A percentile compares a stretch with the other conserved stretches of the same genome.
Conservation (phyloP, 108 stramenopile species). For the Cyclotella sp. region DNA sequence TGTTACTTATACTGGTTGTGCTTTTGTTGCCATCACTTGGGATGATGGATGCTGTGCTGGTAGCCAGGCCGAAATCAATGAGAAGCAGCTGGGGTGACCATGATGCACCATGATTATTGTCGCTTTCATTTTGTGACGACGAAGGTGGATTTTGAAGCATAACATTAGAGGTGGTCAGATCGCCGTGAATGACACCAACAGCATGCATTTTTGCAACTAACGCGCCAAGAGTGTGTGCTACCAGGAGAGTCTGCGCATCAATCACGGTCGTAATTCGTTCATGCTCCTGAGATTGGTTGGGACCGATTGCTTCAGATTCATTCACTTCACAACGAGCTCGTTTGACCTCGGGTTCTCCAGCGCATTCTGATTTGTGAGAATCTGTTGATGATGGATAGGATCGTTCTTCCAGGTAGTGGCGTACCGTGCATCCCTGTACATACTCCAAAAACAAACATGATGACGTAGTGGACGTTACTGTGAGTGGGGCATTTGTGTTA, state of each 20-base stretch:
- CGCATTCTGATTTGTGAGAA: not conserved
- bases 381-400: conserved; percentile 16
- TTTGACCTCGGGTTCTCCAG: conserved; percentile 11
- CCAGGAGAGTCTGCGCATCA: conserved; percentile 36
- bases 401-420: conserved; percentile 53
- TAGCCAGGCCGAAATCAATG: conserved; percentile 95
- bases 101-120: conserved; percentile 11
- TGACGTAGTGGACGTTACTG: conserved; percentile 17
- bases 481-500: not conserved
- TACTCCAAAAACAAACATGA: conserved; percentile 74
- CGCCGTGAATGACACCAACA: conserved; percentile 92
- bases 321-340: not conserved
- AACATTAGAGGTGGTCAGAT: conserved; percentile 97
- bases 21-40: conserved; percentile 1
- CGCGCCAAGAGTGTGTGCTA: conserved; percentile 71
- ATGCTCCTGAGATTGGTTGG: conserved; percentile 14
- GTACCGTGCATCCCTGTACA: conserved; percentile 72
- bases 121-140: conserved; percentile 7
- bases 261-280: conserved; percentile 45
- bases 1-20: not conserved
- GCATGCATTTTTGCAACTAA: conserved; percentile 90
- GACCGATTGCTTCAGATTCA: conserved; percentile 6
- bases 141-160: conserved; percentile 60
- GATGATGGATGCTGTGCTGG: conserved; percentile 22
- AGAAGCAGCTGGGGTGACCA: conserved; percentile 59